These are phyloP conservation scores for Eucommia ulmoides DNA, from an alignment of 257 asterid genomes.

Conservation along the genomic window DNA sequence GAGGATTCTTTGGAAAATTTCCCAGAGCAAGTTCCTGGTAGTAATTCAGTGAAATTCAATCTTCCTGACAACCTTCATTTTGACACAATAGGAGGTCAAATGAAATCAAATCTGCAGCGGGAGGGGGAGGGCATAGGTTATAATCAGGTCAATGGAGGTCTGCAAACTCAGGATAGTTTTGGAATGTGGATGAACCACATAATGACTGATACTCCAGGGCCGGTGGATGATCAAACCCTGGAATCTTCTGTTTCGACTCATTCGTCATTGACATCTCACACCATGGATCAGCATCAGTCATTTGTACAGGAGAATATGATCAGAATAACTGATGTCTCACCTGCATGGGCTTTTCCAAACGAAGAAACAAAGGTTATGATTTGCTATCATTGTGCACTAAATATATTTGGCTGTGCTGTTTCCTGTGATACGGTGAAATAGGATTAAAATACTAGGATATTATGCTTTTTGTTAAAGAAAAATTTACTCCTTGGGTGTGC, in stretches of 20 bases:
- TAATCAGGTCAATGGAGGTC: slow-evolving; percentile 25
- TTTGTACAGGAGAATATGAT: slow-evolving; percentile 37
- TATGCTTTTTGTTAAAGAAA: not conserved
- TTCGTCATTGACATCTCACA: slow-evolving; percentile 27
- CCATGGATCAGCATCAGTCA: slow-evolving; percentile 19
- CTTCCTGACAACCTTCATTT: slow-evolving; percentile 22
- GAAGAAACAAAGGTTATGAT: slow-evolving; percentile 80
- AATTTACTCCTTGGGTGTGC: too few species aligned
- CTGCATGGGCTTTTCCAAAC: slow-evolving; percentile 63
- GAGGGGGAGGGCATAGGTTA: slow-evolving; percentile 22
- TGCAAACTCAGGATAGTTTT: slow-evolving; percentile 59
- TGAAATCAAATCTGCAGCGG: slow-evolving; percentile 22
- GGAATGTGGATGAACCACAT: slow-evolving; percentile 48
- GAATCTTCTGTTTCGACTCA: slow-evolving; percentile 36
- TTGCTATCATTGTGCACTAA: slow-evolving; percentile 2
- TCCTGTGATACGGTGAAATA: not conserved
- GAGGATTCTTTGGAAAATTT: slow-evolving; percentile 23
- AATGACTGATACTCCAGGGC: slow-evolving; percentile 48
- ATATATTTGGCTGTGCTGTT: not conserved
- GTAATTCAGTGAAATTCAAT: slow-evolving; percentile 16
- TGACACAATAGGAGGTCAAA: slow-evolving; percentile 26
- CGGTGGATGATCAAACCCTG: slow-evolving; percentile 26
- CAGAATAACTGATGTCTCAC: slow-evolving; percentile 65
- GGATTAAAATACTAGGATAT: not conserved
- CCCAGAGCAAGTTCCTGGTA: slow-evolving; percentile 28